Evolutionary conservation across 73 alveolate genomes (phyloP), one percentile per base, ranked within the genome.

Genomic region (Paraurostyla sp.): DNA sequence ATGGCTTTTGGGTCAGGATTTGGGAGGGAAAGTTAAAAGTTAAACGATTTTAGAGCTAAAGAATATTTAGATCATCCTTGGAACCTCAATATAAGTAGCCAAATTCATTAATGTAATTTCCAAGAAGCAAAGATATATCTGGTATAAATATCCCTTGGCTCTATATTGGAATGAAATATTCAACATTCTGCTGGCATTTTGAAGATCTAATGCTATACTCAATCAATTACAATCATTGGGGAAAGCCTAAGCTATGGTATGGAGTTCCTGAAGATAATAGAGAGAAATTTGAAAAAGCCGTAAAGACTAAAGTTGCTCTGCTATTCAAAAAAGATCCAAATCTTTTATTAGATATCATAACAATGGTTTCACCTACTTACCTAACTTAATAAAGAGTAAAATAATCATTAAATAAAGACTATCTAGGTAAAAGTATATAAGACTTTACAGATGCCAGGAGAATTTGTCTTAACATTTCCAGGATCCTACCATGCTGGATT

Each of bases 81-180:
- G 93, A 94, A 95, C 63, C 71, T 92, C 45, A 90, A 60, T 78
- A 63, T 62, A 65, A 80, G 42, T 69, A 59, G 76, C 56, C 48
- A 51, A 80, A 91, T 25, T 92, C 96, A 0, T 65, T 95, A 41
- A 71, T 95, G 56, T 88, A 95, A 68, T 90, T 95, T 49, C 84
- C 92, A 23, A 59, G 88, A 16, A 80, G 76, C 9, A 76, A 87
- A 45, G 95, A 94, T 56, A 90, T 95, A 16, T 92, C 96, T 56
- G 98, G 98, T 29, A 92, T 95, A 75, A 92, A 94, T 49, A 89
- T 93, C 11, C 97, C 97, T 49, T 95, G 98, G 98, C 75, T 92
- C 38, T 95, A 95, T 63, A 30, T 85, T 16, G 98, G 98, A 36
- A 92, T 95, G 96, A 92, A 73, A 42, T 95, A 48, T 48, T 90